phyloP scores from a whole-genome alignment of 2,329 filamentous ascomycete species.

The Microcera coccophila region DNA sequence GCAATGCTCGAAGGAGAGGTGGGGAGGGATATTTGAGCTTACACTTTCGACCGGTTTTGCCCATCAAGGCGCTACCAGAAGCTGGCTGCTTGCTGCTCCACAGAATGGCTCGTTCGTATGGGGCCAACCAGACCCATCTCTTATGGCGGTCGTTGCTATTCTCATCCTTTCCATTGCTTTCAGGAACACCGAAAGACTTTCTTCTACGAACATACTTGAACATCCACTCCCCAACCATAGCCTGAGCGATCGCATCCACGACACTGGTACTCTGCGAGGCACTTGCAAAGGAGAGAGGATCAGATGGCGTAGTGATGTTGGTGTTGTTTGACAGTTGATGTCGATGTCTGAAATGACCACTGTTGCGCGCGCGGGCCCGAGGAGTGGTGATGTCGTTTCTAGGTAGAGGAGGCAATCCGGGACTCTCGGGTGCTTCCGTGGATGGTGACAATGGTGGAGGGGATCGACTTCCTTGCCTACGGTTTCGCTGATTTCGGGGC shows the following conservation, averaged over 20 bases:
- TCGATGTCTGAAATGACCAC: conserved; percentile 44
- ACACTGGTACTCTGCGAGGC: conserved; percentile 69
- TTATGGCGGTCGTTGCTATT: conserved; percentile 80
- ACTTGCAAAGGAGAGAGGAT: conserved; percentile 42
- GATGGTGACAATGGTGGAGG: conserved; percentile 65
- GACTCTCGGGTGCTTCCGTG: conserved; percentile 65
- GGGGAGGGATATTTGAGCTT: conserved; percentile 43
- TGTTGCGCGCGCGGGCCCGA: conserved; percentile 40
- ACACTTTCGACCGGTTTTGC: conserved; percentile 93
- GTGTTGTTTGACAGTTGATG: conserved; percentile 61
- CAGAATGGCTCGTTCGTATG: conserved; percentile 91
- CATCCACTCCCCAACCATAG: conserved; percentile 98
- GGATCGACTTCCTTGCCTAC: conserved; percentile 54
- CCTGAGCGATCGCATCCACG: conserved; percentile 94
- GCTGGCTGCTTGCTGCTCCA: conserved; percentile 98
- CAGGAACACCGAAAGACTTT: conserved; percentile 82
- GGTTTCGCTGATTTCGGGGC: conserved; percentile 49
- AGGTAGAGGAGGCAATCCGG: conserved; percentile 67
- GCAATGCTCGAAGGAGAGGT: conserved; percentile 5
- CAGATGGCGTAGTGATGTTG: conserved; percentile 44
- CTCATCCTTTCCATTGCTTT: conserved; percentile 63
- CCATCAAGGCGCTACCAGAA: conserved; percentile 80
- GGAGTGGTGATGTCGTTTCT: conserved; percentile 67
- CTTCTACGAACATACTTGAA: conserved; percentile 84
- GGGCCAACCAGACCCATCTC: conserved; percentile 97